A percentile compares a stretch with the other conserved stretches of the same genome.
Conservation (phyloP, 1,139 yeast species). For the Tardiomyces digboiensis region DNA sequence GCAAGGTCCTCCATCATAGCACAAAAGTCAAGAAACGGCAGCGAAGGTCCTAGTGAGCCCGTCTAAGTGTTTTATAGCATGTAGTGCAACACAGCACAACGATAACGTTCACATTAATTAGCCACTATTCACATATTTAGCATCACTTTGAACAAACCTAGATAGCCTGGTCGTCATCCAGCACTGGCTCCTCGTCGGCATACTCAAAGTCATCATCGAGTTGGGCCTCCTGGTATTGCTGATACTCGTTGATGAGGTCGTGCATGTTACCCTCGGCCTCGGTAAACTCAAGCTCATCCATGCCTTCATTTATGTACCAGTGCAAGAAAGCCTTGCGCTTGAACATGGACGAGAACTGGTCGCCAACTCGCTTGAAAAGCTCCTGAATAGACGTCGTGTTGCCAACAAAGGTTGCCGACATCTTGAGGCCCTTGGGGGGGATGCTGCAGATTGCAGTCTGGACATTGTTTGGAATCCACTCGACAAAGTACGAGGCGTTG, state of each 20-base stretch:
- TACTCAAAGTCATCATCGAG: constrained; percentile 62
- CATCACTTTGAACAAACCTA: neutral
- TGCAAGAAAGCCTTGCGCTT: constrained; percentile 92
- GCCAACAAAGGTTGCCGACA: constrained; percentile 89
- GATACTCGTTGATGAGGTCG: constrained; percentile 82
- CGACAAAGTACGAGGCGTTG: constrained; percentile 76
- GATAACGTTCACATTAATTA: neutral
- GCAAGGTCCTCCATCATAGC: constrained; percentile 17
- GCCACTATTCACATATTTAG: neutral
- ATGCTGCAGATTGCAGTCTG: constrained; percentile 91
- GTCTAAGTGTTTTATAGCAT: neutral
- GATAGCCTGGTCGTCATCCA: neutral
- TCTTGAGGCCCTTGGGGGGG: constrained; percentile 76
- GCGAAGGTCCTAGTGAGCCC: neutral
- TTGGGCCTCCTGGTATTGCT: constrained; percentile 84
- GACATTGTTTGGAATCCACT: constrained; percentile 96
- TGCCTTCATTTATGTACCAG: constrained; percentile 93
- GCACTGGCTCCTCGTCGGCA: constrained; percentile 34
- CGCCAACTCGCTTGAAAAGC: constrained; percentile 81
- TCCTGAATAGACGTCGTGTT: constrained; percentile 91
- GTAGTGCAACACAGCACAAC: neutral
- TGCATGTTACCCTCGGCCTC: constrained; percentile 84
- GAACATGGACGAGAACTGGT: constrained; percentile 86
- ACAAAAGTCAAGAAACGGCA: neutral
- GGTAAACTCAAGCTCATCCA: constrained; percentile 90